Evolutionary conservation across 768 basidiomycete genomes (phyloP).

Genomic region (Pulveroboletus sp.): DNA sequence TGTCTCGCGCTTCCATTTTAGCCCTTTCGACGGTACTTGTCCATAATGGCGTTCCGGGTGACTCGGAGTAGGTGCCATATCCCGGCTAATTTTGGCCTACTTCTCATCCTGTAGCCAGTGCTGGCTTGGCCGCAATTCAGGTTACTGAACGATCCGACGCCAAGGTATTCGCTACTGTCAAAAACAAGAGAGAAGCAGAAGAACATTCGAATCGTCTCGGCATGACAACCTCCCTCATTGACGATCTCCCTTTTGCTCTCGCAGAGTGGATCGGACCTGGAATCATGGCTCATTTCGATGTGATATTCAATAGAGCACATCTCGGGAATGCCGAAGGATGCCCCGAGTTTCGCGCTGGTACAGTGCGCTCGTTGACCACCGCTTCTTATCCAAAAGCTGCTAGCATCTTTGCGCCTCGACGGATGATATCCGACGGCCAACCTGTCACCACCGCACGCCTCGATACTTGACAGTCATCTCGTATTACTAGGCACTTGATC

Average conservation of each 20-base stretch:
- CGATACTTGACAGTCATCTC: too few species aligned
- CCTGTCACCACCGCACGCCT: slow-evolving; percentile 20
- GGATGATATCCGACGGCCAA: slow-evolving; percentile 20
- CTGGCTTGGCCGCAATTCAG: slow-evolving; percentile 26
- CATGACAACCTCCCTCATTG: slow-evolving; percentile 10
- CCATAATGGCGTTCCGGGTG: slow-evolving; percentile 27
- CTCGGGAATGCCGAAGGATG: too few species aligned
- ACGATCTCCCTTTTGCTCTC: slow-evolving; percentile 6
- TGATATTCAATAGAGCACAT: slow-evolving; percentile 28
- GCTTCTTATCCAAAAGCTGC: slow-evolving; percentile 23
- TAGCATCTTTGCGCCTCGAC: slow-evolving; percentile 23
- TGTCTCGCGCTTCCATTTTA: slow-evolving; percentile 14
- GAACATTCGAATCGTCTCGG: slow-evolving; percentile 10
- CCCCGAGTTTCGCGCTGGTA: too few species aligned
- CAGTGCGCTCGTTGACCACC: slow-evolving; percentile 19
- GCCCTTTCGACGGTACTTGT: slow-evolving; percentile 23
- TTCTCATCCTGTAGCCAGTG: slow-evolving; percentile 11
- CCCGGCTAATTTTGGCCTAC: neutral
- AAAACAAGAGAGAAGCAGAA: slow-evolving; percentile 10
- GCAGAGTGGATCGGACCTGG: slow-evolving; percentile 16
- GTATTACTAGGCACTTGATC: too few species aligned
- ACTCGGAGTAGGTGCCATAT: neutral
- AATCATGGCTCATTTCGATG: slow-evolving; percentile 14
- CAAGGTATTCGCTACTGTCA: slow-evolving; percentile 21
- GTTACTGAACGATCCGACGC: slow-evolving; percentile 19